Conservation (phyloP, 2,329 filamentous ascomycete genomes). For the Pseudocercospora musae region DNA sequence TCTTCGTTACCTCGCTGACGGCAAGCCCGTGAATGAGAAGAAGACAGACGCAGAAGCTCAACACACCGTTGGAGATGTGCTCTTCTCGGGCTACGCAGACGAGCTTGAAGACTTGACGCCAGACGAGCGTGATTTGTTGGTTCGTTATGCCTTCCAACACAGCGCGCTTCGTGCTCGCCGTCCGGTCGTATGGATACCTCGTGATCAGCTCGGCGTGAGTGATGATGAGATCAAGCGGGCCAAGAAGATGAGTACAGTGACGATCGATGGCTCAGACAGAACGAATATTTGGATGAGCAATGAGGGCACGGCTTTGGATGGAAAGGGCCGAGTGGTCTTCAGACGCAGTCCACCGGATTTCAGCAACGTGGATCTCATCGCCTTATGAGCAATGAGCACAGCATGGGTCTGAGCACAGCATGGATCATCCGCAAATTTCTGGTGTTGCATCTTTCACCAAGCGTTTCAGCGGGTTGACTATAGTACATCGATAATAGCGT, state of each 20-base stretch:
- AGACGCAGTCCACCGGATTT: constrained; percentile 44
- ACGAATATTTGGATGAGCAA: constrained; percentile 83
- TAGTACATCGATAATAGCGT: neutral
- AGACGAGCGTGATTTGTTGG: constrained; percentile 79
- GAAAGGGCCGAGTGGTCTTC: constrained; percentile 64
- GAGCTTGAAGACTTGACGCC: constrained; percentile 93
- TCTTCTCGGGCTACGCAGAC: constrained; percentile 85
- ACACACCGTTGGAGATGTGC: constrained; percentile 66
- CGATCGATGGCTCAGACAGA: constrained; percentile 32
- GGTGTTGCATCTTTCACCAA: neutral
- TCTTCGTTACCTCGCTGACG: constrained; percentile 24
- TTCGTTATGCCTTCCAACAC: constrained; percentile 87
- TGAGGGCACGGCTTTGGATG: constrained; percentile 83
- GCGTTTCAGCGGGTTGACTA: neutral
- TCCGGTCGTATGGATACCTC: constrained; percentile 90
- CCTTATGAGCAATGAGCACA: constrained; percentile 50
- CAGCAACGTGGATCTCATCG: constrained; percentile 81
- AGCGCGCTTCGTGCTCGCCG: constrained; percentile 77
- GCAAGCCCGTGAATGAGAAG: constrained; percentile 10
- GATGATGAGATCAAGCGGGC: constrained; percentile 87
- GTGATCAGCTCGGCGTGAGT: constrained; percentile 83
- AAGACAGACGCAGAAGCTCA: constrained; percentile 57
- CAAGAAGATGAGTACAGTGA: constrained; percentile 65
- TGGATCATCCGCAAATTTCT: neutral
- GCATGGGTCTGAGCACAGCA: neutral